These are phyloP conservation scores for Isabelozyma gotoi DNA, from an alignment of 805 yeast genomes.

Conservation along the genomic window DNA sequence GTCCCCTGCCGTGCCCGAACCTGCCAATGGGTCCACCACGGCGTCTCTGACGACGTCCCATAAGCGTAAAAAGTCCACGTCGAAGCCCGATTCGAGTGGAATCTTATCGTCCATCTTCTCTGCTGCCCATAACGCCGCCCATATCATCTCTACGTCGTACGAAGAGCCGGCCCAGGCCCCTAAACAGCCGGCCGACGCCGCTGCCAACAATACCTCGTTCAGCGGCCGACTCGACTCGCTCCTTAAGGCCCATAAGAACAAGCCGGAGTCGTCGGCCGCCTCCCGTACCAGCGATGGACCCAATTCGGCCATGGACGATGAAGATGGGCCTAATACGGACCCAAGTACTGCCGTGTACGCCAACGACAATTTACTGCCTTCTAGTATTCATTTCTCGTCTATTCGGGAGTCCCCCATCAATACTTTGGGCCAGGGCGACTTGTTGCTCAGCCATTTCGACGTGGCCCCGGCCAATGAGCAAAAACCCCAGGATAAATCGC, in stretches of 20 bases:
- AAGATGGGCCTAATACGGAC: background rate
- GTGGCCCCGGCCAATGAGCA: background rate
- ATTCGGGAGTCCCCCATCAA: slow-evolving; percentile 46
- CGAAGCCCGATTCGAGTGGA: slow-evolving; percentile 20
- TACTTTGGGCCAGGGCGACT: slow-evolving; percentile 50
- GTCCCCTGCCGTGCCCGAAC: no score
- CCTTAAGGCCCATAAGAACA: slow-evolving; percentile 1
- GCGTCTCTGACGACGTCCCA: background rate
- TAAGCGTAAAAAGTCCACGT: background rate
- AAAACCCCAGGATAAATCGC: background rate
- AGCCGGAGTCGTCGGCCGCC: background rate
- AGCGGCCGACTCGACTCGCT: slow-evolving; percentile 11
- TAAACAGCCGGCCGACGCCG: background rate
- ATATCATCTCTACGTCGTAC: slow-evolving; percentile 12
- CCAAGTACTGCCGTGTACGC: background rate
- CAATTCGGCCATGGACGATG: no score
- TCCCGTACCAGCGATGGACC: background rate
- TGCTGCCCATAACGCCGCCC: slow-evolving; percentile 50
- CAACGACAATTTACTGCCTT: slow-evolving; percentile 9
- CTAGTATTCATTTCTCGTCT: slow-evolving; percentile 47
- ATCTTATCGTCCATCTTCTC: slow-evolving; percentile 43
- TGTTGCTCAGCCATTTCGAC: slow-evolving; percentile 34
- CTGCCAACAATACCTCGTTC: slow-evolving; percentile 2
- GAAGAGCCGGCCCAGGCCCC: slow-evolving; percentile 7
- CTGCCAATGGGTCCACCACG: background rate